Evolutionary conservation across 495 filamentous ascomycete species (phyloP).

Genomic region (Penicillium subrubescens): DNA sequence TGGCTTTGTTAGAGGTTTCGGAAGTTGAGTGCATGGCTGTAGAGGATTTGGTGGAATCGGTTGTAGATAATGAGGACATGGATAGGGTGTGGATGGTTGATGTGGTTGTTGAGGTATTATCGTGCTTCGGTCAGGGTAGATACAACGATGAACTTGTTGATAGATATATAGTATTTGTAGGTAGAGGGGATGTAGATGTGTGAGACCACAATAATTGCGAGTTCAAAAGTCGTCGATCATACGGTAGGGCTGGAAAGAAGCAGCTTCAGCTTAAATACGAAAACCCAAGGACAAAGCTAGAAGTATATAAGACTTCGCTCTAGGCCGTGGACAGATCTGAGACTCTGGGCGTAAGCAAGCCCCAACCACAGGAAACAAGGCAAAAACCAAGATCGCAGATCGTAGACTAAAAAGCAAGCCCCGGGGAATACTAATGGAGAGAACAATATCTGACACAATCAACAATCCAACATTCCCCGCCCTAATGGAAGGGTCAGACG

Average conservation of each 20-base stretch:
- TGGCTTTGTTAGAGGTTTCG: not conserved
- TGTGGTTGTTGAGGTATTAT: not conserved
- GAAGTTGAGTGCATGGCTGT: not conserved
- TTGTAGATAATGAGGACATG: not conserved
- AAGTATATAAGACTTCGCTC: not conserved
- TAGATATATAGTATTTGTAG: not conserved
- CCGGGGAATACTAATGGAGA: not conserved
- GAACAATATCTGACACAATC: not conserved
- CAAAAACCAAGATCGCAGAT: not conserved
- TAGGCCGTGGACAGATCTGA: not conserved
- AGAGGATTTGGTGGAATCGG: not conserved
- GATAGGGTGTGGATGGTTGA: not conserved
- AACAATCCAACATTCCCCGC: not conserved
- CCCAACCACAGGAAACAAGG: not conserved
- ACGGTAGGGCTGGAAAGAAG: not conserved
- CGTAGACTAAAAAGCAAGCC: not conserved
- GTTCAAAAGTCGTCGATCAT: not conserved
- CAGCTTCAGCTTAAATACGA: not conserved
- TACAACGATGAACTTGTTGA: not conserved
- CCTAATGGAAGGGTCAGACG: not conserved
- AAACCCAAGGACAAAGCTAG: not conserved
- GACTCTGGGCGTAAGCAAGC: not conserved
- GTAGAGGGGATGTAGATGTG: not conserved
- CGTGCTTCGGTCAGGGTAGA: no score
- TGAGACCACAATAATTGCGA: not conserved